Percentiles rank a stretch among this genome's conserved stretches.
Evolutionary conservation across 495 filamentous ascomycete genomes (phyloP).

Genomic region (Penicillium alfredii): DNA sequence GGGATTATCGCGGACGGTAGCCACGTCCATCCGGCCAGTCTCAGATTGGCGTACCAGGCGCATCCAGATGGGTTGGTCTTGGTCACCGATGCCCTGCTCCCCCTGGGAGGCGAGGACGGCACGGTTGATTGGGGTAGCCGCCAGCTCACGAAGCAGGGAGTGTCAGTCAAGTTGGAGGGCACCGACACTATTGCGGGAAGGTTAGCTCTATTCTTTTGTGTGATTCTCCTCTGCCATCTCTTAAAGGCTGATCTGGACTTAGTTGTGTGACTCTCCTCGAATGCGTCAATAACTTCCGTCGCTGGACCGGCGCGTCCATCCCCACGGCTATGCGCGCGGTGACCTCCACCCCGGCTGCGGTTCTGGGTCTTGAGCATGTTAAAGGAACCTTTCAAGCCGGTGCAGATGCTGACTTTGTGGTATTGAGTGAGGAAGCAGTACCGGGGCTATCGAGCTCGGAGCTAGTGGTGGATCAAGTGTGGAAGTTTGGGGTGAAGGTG

Average conservation of each 20-base stretch:
- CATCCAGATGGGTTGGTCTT: constrained; percentile 40
- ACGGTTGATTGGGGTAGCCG: constrained; percentile 61
- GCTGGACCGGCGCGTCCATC: constrained; percentile 52
- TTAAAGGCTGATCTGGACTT: too few species aligned
- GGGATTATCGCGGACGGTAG: constrained; percentile 46
- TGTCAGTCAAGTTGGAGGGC: constrained; percentile 50
- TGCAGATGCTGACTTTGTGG: constrained; percentile 68
- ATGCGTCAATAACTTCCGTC: constrained; percentile 63
- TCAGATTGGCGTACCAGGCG: constrained; percentile 37
- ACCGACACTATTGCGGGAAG: constrained; percentile 56
- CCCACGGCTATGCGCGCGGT: constrained; percentile 54
- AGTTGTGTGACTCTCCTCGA: constrained; percentile 57
- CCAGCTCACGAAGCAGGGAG: constrained; percentile 52
- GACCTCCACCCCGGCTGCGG: constrained; percentile 61
- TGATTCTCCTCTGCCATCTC: too few species aligned
- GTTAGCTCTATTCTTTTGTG: too few species aligned
- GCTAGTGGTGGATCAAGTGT: constrained; percentile 55
- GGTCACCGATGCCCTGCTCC: constrained; percentile 45
- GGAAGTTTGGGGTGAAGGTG: constrained; percentile 54
- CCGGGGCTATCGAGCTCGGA: constrained; percentile 15
- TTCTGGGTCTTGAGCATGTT: constrained; percentile 44
- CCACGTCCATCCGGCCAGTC: constrained; percentile 43
- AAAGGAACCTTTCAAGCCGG: constrained; percentile 57
- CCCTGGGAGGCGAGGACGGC: constrained; percentile 56
- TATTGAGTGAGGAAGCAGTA: constrained; percentile 42